Evolutionary conservation across 495 filamentous ascomycete genomes (phyloP), one percentile per base, ranked within the genome.

Genomic region (Hypoxylon fragiforme): DNA sequence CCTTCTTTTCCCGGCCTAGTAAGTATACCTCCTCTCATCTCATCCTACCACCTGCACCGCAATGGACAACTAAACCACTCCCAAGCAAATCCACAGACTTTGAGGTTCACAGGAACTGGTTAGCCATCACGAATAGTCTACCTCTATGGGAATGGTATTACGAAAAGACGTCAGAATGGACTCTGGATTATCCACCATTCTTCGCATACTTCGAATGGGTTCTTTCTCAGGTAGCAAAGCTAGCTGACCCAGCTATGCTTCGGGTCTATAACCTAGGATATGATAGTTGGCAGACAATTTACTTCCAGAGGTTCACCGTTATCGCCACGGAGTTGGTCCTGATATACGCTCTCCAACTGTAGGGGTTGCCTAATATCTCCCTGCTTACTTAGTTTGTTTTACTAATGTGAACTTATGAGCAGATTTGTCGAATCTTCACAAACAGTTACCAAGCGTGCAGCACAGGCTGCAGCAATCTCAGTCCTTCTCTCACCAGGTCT

Each of bases 91-190:
- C 94, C n/a, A 97, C 92, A 54, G 94, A 98, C 68, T 98, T 97
- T 62, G 94, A 97, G 68, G 94, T 97, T 44, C 94, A 97, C 71
- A 86, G 94, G 45, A 97, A 97, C 73, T 98, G 94, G 94, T 81
- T 98, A 21, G 92, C 94, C 46, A 88, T 96, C 46, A 96, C 94
- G 2, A 79, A 95, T 73, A 96, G 88, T 19, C 77, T 96, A 24
- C 90, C 94, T 1, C 76, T 91, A 28, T 81, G 88, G 74, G 80
- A 94, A 64, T 98, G 92, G 92, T 97, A 97, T 75, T 94, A 85
- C 63, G 94, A 98, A 74, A 88, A 90, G 77, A 95, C 91, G 2
- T 97, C 94, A 7, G 88, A 96, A 87, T 98, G 94, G 94, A 97
- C 94, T 0, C 87, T 98, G 57, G 94, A 98, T 71, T 98, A 98